Conservation (phyloP, 208 protist genomes). For the Tritrichomonas foetus region DNA sequence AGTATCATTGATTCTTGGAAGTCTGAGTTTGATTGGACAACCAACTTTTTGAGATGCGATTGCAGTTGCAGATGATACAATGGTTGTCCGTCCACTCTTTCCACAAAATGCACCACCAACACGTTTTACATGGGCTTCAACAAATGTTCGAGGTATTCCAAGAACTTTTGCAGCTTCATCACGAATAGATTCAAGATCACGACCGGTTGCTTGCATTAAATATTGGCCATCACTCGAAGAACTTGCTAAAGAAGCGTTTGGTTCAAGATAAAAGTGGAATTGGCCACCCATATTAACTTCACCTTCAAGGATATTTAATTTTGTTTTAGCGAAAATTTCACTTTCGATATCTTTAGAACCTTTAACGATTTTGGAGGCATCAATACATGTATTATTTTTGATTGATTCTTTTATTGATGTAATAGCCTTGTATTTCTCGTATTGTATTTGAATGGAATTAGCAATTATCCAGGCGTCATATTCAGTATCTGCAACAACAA, state of each 20-base stretch:
- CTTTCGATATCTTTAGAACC: conserved; percentile 40
- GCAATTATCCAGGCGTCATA: conserved; percentile 46
- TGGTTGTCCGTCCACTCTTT: conserved; percentile 68
- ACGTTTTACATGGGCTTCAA: conserved; percentile 56
- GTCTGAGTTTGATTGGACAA: conserved; percentile 60
- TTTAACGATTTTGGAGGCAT: neutral
- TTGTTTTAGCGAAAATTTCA: conserved; percentile 48
- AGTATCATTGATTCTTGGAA: conserved; percentile 70
- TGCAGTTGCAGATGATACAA: conserved; percentile 59
- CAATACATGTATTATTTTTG: conserved; percentile 41
- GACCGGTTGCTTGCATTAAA: conserved; percentile 61
- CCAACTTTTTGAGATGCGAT: conserved; percentile 61
- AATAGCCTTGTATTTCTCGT: conserved; percentile 53
- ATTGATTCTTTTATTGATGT: conserved; percentile 60
- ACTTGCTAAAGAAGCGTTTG: conserved; percentile 56
- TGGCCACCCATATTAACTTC: conserved; percentile 64
- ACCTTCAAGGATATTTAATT: conserved; percentile 57
- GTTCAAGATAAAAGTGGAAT: conserved; percentile 80
- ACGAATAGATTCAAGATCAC: conserved; percentile 72
- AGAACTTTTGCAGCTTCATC: conserved; percentile 35
- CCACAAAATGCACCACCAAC: conserved; percentile 80
- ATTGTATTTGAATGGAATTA: conserved; percentile 57
- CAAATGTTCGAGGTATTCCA: conserved; percentile 47
- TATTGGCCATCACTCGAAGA: conserved; percentile 64
- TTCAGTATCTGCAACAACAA: conserved; percentile 63